phyloP scores from a whole-genome alignment of 805 yeast genomes.

The Grigorovia transvaalensis region DNA sequence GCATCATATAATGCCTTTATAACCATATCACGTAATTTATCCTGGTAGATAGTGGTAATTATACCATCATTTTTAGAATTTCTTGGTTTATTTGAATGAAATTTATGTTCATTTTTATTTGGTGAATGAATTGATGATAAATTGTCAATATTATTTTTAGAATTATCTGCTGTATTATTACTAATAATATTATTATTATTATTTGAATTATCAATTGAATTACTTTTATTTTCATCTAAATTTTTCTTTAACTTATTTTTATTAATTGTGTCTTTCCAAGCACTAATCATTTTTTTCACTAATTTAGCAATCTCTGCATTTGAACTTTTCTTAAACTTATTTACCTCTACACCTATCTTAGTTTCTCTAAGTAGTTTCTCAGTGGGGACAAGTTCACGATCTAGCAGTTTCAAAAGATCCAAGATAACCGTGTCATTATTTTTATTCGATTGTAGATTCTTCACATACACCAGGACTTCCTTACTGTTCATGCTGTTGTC shows the following conservation, averaged over 20 bases:
- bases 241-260: constrained; percentile 37
- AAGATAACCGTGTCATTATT: constrained; percentile 49
- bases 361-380: constrained; percentile 81
- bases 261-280: constrained; percentile 86
- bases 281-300: constrained; percentile 73
- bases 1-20: constrained; percentile 81
- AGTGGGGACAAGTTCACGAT: constrained; percentile 66
- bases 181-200: constrained; percentile 12
- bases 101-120: constrained; percentile 30
- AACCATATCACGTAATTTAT: constrained; percentile 75
- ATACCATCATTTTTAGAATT: constrained; percentile 76
- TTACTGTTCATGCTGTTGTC: constrained; percentile 45
- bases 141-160: not conserved
- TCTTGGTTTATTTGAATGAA: constrained; percentile 48
- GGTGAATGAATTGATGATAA: constrained; percentile 1
- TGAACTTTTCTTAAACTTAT: constrained; percentile 62
- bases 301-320: constrained; percentile 57
- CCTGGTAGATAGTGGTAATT: constrained; percentile 55
- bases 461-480: constrained; percentile 60
- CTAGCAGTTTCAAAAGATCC: constrained; percentile 54
- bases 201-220: constrained; percentile 5
- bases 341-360: constrained; percentile 93
- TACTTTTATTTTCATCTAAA: not conserved
- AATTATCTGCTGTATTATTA: not conserved
- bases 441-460: constrained; percentile 62